A percentile compares a stretch with the other conserved stretches of the same genome.
Conservation (phyloP, 495 filamentous ascomycete species). For the Annulohypoxylon stygium region DNA sequence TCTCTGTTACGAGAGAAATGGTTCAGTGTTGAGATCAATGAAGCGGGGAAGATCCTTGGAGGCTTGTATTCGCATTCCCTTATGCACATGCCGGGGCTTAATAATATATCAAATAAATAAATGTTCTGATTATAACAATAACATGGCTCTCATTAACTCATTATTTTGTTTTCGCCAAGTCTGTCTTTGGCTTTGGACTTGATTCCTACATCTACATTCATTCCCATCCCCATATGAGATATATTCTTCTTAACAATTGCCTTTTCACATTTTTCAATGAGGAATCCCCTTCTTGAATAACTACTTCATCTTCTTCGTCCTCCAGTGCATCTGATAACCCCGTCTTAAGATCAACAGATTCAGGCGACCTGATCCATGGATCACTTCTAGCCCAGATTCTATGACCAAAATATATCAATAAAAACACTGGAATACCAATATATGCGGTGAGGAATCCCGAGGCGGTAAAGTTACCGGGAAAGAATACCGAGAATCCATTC, state of each 20-base stretch:
- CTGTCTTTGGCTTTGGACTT: background rate
- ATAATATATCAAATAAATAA: background rate
- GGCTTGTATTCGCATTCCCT: background rate
- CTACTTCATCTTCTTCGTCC: slow-evolving; percentile 59
- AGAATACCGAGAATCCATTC: slow-evolving; percentile 75
- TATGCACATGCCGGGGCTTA: background rate
- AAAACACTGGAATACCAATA: slow-evolving; percentile 71
- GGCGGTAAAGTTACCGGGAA: slow-evolving; percentile 61
- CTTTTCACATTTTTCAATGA: background rate
- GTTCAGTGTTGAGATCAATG: background rate
- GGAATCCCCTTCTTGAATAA: background rate
- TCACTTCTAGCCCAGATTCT: slow-evolving; percentile 61
- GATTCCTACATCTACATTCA: slow-evolving; percentile 11
- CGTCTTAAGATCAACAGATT: slow-evolving; percentile 70
- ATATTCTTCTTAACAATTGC: slow-evolving; percentile 19
- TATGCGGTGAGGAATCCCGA: slow-evolving; percentile 71
- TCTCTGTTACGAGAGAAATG: background rate
- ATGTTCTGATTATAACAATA: background rate
- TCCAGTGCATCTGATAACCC: slow-evolving; percentile 67
- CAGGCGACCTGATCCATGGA: slow-evolving; percentile 64
- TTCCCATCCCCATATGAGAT: slow-evolving; percentile 33
- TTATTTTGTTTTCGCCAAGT: background rate
- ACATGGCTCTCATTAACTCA: background rate
- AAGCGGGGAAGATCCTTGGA: slow-evolving; percentile 24
- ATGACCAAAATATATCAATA: slow-evolving; percentile 69